Base-by-base conservation (phyloP, 1,139 yeast genomes). In the Protomyces pachydermus region DNA sequence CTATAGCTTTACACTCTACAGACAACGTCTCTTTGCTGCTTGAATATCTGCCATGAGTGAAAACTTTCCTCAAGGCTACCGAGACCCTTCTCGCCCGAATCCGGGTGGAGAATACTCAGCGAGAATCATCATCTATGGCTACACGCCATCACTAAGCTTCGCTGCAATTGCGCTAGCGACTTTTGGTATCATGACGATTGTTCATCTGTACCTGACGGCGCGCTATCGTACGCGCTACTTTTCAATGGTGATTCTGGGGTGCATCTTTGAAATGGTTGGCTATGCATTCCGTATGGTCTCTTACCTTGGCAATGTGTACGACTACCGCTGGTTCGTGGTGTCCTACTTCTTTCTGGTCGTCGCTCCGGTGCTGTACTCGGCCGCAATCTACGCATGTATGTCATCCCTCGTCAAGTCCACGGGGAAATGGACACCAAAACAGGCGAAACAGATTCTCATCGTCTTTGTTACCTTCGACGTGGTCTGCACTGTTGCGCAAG, bases 81-180 rank as follows among this genome's bases (percentile, higher is more conserved):
- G 32, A 8, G 56, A 52, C 18, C 56, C 56, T 10, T 14, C 34
- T 8, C 14, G 28, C n/a, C 56, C 56, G n/a, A 52, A 52, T n/a
- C 56, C 56, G n/a, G 56, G 56, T 2, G 45, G 45, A 14, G 23
- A 14, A 6, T 25, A 52, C 42, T 28, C 34, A 9, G 56, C 56
- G 4, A n/a, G 56, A 32, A 34, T 52, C 45, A 52, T 52, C 25
- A 52, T 52, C 56, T 52, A n/a, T 14, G 56, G 56, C 23, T 52
- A 52, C 14, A n/a, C 20, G 9, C 56, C 56, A 3, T 32, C 39
- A 10, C 56, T 52, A 9, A 16, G 25, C 10, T 52, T 52, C 32
- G 56, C 56, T 9, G 14, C 42, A n/a, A 45, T 52, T 6, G 56
- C 45, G 14, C 16, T 52, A 8, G 45, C 56, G 39, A 52, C 56